Evolutionary conservation across 768 basidiomycete species (phyloP).

Genomic region (Amylocystis lapponica): DNA sequence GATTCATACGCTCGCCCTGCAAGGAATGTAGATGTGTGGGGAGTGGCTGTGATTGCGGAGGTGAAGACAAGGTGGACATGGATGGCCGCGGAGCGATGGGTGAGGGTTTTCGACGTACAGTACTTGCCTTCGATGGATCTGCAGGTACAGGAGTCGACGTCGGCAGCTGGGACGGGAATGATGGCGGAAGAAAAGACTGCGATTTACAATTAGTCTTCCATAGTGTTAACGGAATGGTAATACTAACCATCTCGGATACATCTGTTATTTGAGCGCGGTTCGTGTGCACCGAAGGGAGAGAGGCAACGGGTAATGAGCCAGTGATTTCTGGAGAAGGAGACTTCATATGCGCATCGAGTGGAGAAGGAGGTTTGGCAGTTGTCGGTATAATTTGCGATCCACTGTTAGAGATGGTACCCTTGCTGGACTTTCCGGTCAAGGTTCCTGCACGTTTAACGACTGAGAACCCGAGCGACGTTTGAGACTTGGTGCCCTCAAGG

Average conservation of each 20-base stretch:
- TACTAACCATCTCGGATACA: conserved; percentile 33
- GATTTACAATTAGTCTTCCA: conserved; percentile 3
- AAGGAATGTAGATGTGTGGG: too few species aligned
- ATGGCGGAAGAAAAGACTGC: conserved; percentile 48
- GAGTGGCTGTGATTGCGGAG: conserved; percentile 23
- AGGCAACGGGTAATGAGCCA: too few species aligned
- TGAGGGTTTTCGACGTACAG: conserved; percentile 36
- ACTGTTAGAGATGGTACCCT: too few species aligned
- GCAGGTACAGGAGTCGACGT: conserved; percentile 51
- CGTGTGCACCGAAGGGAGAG: too few species aligned
- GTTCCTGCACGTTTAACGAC: conserved; percentile 32
- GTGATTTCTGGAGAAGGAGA: not conserved
- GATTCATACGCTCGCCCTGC: too few species aligned
- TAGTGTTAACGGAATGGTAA: not conserved
- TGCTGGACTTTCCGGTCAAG: conserved; percentile 1
- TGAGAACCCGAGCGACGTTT: conserved; percentile 35
- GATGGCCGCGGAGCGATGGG: conserved; percentile 34
- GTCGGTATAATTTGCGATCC: too few species aligned
- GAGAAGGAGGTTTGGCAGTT: too few species aligned
- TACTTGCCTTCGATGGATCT: conserved; percentile 9
- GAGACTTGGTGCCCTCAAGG: conserved; percentile 6
- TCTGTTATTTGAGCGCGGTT: too few species aligned
- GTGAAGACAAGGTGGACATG: conserved; percentile 20
- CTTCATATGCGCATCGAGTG: conserved; percentile 3
- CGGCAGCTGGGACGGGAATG: conserved; percentile 45